Percentiles rank a stretch among this genome's conserved stretches.
These are phyloP conservation scores for Crepidotus variabilis DNA, from an alignment of 768 basidiomycete genomes.

Conservation along the genomic window DNA sequence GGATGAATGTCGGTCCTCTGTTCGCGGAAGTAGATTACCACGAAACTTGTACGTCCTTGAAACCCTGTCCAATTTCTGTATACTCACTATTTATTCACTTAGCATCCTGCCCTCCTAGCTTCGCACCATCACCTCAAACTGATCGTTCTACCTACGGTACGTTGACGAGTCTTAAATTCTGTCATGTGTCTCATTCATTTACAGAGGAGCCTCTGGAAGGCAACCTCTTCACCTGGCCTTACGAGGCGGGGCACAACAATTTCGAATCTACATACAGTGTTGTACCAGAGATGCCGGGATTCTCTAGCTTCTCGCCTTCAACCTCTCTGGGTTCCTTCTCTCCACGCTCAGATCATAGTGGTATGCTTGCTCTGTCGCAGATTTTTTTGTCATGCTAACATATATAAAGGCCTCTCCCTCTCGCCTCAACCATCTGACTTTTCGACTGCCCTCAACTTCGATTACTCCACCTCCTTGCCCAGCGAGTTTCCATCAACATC, in stretches of 20 bases:
- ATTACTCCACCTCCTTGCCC: slow-evolving; percentile 24
- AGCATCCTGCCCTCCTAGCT: slow-evolving; percentile 22
- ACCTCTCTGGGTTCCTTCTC: slow-evolving; percentile 27
- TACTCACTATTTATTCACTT: background rate
- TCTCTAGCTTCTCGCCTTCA: slow-evolving; percentile 24
- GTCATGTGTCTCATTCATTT: background rate
- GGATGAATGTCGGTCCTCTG: slow-evolving; percentile 21
- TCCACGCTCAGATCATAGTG: slow-evolving; percentile 29
- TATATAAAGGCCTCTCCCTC: slow-evolving; percentile 16
- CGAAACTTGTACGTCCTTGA: slow-evolving; percentile 17
- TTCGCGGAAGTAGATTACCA: slow-evolving; percentile 22
- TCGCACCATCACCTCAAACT: slow-evolving; percentile 10
- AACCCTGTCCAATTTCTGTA: background rate
- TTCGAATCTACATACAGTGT: slow-evolving; percentile 21
- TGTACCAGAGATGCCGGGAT: slow-evolving; percentile 14
- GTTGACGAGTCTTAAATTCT: background rate
- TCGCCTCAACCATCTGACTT: slow-evolving; percentile 32
- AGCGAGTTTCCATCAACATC: slow-evolving; percentile 19
- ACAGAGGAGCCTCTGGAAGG: slow-evolving; percentile 21
- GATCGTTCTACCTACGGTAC: slow-evolving; percentile 12
- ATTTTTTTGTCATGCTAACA: slow-evolving; percentile 6
- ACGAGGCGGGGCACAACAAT: slow-evolving; percentile 17
- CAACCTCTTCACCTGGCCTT: slow-evolving; percentile 22
- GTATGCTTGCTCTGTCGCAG: slow-evolving; percentile 12
- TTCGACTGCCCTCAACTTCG: slow-evolving; percentile 28